Evolutionary conservation across 495 filamentous ascomycete species (phyloP).

Genomic region (Penicillium salamii): DNA sequence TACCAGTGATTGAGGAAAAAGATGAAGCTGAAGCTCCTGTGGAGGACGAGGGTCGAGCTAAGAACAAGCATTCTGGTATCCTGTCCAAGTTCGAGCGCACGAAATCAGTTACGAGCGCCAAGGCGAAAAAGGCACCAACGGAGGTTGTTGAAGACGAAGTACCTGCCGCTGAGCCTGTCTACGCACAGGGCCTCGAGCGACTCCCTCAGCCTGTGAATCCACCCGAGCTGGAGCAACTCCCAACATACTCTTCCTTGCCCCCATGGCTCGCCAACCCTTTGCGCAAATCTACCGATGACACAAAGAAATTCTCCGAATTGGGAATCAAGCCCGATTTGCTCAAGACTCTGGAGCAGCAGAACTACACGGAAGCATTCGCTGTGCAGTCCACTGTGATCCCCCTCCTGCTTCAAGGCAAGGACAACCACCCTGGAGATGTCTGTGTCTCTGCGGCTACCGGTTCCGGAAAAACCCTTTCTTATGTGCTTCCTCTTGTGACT

Average conservation of each 20-base stretch:
- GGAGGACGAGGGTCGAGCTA: slow-evolving; percentile 17
- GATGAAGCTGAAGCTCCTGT: slow-evolving; percentile 7
- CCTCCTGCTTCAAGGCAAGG: slow-evolving; percentile 60
- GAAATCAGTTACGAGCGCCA: slow-evolving; percentile 31
- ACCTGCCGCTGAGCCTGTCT: slow-evolving; percentile 32
- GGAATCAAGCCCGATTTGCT: slow-evolving; percentile 54
- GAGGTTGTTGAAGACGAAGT: slow-evolving; percentile 25
- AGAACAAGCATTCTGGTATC: slow-evolving; percentile 41
- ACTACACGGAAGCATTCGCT: slow-evolving; percentile 74
- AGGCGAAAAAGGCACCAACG: slow-evolving; percentile 16
- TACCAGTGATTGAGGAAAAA: slow-evolving; percentile 14
- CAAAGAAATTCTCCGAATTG: slow-evolving; percentile 59
- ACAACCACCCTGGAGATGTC: slow-evolving; percentile 65
- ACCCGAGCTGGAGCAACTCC: slow-evolving; percentile 46
- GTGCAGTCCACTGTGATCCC: slow-evolving; percentile 82
- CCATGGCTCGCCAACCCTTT: slow-evolving; percentile 75
- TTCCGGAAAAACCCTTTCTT: slow-evolving; percentile 91
- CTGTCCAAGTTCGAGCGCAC: slow-evolving; percentile 46
- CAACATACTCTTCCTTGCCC: slow-evolving; percentile 48
- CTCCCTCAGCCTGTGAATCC: slow-evolving; percentile 71
- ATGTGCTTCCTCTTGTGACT: slow-evolving; percentile 80
- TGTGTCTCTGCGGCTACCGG: slow-evolving; percentile 88
- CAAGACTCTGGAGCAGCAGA: slow-evolving; percentile 59
- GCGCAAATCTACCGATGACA: slow-evolving; percentile 55
- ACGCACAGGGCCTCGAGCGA: slow-evolving; percentile 68